Percentiles rank a stretch among this genome's conserved stretches.
Evolutionary conservation across 2,329 filamentous ascomycete species (phyloP).

Genomic region (Ophiocordyceps unilateralis): DNA sequence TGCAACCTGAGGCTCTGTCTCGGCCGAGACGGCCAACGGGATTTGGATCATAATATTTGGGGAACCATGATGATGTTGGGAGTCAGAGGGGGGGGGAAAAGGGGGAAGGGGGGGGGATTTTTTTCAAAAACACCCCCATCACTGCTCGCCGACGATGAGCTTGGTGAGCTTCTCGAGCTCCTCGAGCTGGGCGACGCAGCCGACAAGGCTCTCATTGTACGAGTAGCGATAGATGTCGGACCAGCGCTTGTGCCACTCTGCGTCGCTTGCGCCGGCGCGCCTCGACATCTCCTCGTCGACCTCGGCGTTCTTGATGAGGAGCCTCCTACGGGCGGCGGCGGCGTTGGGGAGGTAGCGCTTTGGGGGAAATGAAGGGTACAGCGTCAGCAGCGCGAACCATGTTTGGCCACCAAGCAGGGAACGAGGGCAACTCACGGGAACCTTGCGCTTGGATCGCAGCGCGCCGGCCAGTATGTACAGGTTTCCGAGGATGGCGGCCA

Average conservation of each 20-base stretch:
- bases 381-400: not conserved
- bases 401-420: not conserved
- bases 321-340: constrained; percentile 30
- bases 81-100: not conserved
- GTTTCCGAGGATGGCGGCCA: constrained; percentile 39
- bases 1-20: too few relatives aligned
- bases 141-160: constrained; percentile 37
- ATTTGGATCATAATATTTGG: too few relatives aligned
- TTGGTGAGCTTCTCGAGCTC: constrained; percentile 38
- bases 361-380: too few relatives aligned
- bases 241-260: constrained; percentile 27
- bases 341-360: constrained; percentile 38
- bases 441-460: constrained; percentile 28
- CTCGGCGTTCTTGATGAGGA: constrained; percentile 31
- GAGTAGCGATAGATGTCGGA: constrained; percentile 39
- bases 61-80: too few relatives aligned
- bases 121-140: too few relatives aligned
- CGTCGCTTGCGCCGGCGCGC: constrained; percentile 6
- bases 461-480: constrained; percentile 40
- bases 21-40: too few relatives aligned
- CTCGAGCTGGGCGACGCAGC: constrained; percentile 35
- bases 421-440: constrained; percentile 23
- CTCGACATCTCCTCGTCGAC: constrained; percentile 21
- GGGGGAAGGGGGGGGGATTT: too few relatives aligned
- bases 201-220: constrained; percentile 34